A percentile compares a stretch with the other conserved stretches of the same genome.
These are phyloP conservation scores for Micromonas pusilla DNA, from an alignment of 139 green algal species.

Conservation along the genomic window DNA sequence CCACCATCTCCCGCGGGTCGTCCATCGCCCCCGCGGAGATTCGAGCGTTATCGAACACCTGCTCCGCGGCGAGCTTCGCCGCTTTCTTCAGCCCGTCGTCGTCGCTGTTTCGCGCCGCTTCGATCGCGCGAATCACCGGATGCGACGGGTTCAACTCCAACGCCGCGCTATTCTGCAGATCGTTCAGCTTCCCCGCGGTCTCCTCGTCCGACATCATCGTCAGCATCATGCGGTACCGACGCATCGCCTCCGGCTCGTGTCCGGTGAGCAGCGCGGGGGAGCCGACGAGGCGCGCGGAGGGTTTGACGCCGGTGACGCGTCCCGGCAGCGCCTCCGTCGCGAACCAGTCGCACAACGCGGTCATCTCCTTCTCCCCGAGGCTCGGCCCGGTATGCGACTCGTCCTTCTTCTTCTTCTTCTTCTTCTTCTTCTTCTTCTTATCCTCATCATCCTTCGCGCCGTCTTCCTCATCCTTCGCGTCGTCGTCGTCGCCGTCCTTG, in stretches of 20 bases:
- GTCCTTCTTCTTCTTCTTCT: not conserved
- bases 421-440: not conserved
- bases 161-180: not conserved
- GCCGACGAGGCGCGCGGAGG: not conserved
- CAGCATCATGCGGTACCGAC: conserved; percentile 10
- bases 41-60: conserved; percentile 20
- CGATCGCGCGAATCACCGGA: not conserved
- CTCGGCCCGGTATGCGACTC: not conserved
- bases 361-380: not conserved
- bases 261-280: conserved; percentile 14
- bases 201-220: conserved; percentile 5
- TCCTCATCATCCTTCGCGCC: not conserved
- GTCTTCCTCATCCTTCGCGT: not conserved
- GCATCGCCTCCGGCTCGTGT: conserved; percentile 22
- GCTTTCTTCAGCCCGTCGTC: not conserved
- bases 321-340: not conserved
- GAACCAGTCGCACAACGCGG: conserved; percentile 10
- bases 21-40: conserved; percentile 12
- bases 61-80: not conserved
- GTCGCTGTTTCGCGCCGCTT: not conserved
- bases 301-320: conserved; percentile 3
- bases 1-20: conserved; percentile 10
- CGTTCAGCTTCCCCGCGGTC: not conserved
- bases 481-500: not conserved
- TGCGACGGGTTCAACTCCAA: conserved; percentile 12